These are phyloP conservation scores for Scolecobasidium constrictum DNA, from an alignment of 2,329 filamentous ascomycete species.

Conservation along the genomic window DNA sequence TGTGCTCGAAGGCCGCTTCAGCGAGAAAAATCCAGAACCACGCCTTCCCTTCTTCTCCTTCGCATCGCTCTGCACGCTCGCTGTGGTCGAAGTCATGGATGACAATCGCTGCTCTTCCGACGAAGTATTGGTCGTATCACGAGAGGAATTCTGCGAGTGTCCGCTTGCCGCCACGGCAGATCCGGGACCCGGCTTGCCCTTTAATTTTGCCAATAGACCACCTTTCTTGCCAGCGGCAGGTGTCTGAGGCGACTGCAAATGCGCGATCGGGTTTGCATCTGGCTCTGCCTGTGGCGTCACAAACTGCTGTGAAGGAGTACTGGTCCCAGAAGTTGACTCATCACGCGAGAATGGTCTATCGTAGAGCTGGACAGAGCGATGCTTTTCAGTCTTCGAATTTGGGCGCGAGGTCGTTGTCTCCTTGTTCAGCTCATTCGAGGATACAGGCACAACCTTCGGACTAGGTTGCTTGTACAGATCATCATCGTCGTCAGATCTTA, in stretches of 20 bases:
- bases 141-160: background rate
- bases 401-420: background rate
- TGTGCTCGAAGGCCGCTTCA: background rate
- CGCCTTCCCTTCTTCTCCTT: background rate
- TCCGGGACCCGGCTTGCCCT: background rate
- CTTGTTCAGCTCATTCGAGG: background rate
- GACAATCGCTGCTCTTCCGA: background rate
- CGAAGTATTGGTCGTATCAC: background rate
- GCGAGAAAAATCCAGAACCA: background rate
- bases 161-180: background rate
- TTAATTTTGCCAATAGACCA: background rate
- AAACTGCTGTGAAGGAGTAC: background rate
- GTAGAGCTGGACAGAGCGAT: slow-evolving; percentile 4
- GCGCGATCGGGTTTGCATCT: background rate
- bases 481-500: background rate
- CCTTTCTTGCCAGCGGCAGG: background rate
- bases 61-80: background rate
- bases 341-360: slow-evolving; percentile 1
- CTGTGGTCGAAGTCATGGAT: background rate
- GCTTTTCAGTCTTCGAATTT: background rate
- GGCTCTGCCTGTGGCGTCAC: background rate
- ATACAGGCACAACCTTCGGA: background rate
- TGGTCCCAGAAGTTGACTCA: background rate
- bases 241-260: background rate
- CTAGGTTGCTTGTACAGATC: background rate